Evolutionary conservation across 139 green algal genomes (phyloP), one percentile per base, ranked within the genome.

Genomic region (Chlorella vulgaris): DNA sequence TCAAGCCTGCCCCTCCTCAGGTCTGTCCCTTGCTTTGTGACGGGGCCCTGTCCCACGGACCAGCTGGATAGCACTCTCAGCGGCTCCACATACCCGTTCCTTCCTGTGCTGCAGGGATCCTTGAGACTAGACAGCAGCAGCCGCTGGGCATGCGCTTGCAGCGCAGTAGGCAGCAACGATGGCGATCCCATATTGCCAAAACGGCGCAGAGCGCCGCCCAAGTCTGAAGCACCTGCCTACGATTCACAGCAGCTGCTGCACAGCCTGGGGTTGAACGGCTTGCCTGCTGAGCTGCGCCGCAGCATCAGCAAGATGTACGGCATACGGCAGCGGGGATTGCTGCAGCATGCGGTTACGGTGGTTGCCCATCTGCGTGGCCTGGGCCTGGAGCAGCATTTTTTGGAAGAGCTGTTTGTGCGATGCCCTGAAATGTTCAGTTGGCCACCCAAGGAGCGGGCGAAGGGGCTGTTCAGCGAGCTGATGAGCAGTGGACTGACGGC

Each of bases 391-490:
- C 10, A 42, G 43, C 10, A 33, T 18, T 31, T 63, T 40, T 42
- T 77, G 19, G 43, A 28, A 0, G 6, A 5, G 31, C 31, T 77
- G 69, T 29, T 77, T 43, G 28, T 31, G 29, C 43, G 69, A n/a
- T 77, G 69, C 29, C 69, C 43, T 0, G 0, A 24, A 5, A 13
- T 77, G 69, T 77, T 77, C 69, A 77, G 29, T 29, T 63, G 69
- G 69, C 69, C 43, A 21, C 28, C 19, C 1, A 29, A 77, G 69
- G n/a, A 77, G 69, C 43, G 69, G 0, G 43, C 69, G 22, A 29
- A 7, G 8, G 6, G 31, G 69, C 69, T 77, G 69, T 77, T 77
- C 62, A 22, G 69, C 28, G 42, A 77, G 43, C 69, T 77, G 69
- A 29, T 28, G 29, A 42, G 31, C 47, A 58, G 47, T 15, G 43